Percentiles rank a stretch among this genome's conserved stretches.
These are phyloP conservation scores for Cryptococcus sp. DNA, from an alignment of 1,284 basidiomycete species.

Conservation along the genomic window DNA sequence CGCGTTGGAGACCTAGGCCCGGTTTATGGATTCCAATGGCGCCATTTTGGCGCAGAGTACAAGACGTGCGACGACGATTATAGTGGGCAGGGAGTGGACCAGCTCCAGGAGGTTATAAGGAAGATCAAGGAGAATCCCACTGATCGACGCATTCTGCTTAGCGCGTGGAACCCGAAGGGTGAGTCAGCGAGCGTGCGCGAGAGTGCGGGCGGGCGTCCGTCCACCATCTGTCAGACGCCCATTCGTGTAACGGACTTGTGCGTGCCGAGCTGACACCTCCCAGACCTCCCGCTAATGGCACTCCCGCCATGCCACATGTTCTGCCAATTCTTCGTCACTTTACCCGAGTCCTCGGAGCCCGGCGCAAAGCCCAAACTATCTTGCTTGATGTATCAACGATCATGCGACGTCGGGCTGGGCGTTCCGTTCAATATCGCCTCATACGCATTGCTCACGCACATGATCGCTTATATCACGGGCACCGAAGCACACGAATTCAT, in stretches of 20 bases:
- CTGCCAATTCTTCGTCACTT: conserved; percentile 96
- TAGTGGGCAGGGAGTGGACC: conserved; percentile 87
- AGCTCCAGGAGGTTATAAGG: conserved; percentile 79
- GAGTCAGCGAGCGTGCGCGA: conserved; percentile 30
- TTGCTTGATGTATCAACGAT: conserved; percentile 97
- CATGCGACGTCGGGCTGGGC: conserved; percentile 93
- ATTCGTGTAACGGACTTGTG: not conserved
- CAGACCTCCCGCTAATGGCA: conserved; percentile 91
- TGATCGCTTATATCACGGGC: conserved; percentile 88
- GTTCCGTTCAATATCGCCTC: conserved; percentile 99
- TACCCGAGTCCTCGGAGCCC: conserved; percentile 59
- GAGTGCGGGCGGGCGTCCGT: not conserved
- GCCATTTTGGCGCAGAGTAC: conserved; percentile 94
- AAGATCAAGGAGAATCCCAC: conserved; percentile 94
- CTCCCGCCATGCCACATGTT: conserved; percentile 98
- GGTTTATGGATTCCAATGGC: conserved; percentile 98
- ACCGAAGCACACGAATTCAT: conserved; percentile 85
- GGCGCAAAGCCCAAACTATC: conserved; percentile 70
- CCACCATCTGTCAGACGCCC: not conserved
- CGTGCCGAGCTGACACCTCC: not conserved
- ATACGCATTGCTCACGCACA: conserved; percentile 93
- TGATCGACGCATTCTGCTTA: conserved; percentile 92
- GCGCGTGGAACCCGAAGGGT: conserved; percentile 98
- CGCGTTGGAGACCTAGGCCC: conserved; percentile 92
- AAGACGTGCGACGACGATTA: conserved; percentile 80